A percentile compares a stretch with the other conserved stretches of the same genome.
Conservation (phyloP, 1,284 basidiomycete species). For the Pisolithus thermaeus region DNA sequence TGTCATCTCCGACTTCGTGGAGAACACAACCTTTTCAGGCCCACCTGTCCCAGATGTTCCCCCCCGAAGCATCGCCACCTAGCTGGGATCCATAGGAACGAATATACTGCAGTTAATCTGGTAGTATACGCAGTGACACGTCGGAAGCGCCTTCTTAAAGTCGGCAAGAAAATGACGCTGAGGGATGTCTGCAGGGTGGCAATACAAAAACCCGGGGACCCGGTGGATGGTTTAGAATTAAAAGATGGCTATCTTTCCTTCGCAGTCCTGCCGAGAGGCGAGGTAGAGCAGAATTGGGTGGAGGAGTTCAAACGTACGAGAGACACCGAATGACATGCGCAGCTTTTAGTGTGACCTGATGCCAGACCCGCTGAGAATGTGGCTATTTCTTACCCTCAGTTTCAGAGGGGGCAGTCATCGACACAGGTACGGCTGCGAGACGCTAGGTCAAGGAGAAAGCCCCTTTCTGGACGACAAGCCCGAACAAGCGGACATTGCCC, state of each 20-base stretch:
- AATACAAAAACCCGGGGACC: conserved; percentile 52
- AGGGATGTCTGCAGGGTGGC: conserved; percentile 68
- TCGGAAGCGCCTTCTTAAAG: conserved; percentile 74
- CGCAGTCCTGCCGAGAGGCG: conserved; percentile 79
- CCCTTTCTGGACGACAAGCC: too few species aligned
- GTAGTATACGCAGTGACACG: conserved; percentile 82
- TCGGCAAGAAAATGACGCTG: conserved; percentile 85
- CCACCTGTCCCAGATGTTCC: conserved; percentile 83
- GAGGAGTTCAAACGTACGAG: conserved; percentile 76
- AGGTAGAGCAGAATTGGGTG: conserved; percentile 83
- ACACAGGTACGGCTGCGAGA: too few species aligned
- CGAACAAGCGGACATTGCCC: too few species aligned
- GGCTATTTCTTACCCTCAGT: too few species aligned
- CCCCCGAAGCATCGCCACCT: conserved; percentile 53
- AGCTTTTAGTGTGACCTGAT: too few species aligned
- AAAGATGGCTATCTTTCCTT: conserved; percentile 85
- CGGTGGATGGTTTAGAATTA: conserved; percentile 77
- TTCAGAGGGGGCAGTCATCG: too few species aligned
- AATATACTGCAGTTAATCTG: conserved; percentile 67
- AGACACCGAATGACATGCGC: conserved; percentile 13
- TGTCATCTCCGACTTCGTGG: conserved; percentile 81
- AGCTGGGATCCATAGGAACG: conserved; percentile 75
- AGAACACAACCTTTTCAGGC: conserved; percentile 78
- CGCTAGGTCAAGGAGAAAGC: too few species aligned
- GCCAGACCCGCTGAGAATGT: too few species aligned